Conservation (phyloP, 495 filamentous ascomycete genomes). For the Zalerion maritima region DNA sequence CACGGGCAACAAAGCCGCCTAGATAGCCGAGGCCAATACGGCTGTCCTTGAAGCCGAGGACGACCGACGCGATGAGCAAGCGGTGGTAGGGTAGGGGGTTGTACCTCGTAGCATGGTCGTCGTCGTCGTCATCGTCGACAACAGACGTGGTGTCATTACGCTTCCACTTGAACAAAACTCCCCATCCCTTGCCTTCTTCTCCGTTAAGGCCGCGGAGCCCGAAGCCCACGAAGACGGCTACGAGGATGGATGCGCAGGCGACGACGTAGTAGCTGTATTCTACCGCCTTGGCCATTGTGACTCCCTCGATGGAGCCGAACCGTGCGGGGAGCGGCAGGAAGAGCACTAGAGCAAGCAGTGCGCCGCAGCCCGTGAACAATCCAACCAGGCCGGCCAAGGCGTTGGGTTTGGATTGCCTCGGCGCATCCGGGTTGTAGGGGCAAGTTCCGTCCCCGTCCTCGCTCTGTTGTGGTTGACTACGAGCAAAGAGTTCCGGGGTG, state of each 20-base stretch:
- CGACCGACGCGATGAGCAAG: conserved; percentile 47
- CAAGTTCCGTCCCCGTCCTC: conserved; percentile 5
- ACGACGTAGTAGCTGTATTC: conserved; percentile 75
- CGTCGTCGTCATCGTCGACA: background rate
- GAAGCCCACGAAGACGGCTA: conserved; percentile 62
- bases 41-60: conserved; percentile 57
- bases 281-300: conserved; percentile 53
- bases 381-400: conserved; percentile 80
- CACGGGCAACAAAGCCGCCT: conserved; percentile 87
- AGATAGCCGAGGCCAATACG: conserved; percentile 78
- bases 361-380: conserved; percentile 82
- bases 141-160: background rate
- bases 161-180: conserved; percentile 30
- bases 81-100: conserved; percentile 28
- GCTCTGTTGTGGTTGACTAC: conserved; percentile 8
- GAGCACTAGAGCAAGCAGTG: conserved; percentile 60
- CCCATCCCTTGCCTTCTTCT: conserved; percentile 62
- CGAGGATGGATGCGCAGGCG: conserved; percentile 49
- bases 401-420: conserved; percentile 26
- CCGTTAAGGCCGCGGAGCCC: conserved; percentile 66
- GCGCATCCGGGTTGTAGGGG: conserved; percentile 7
- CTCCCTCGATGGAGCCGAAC: conserved; percentile 50
- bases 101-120: conserved; percentile 3
- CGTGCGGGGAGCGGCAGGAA: conserved; percentile 79
- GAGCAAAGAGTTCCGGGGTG: conserved; percentile 38